Percentiles rank a stretch among this genome's conserved stretches.
phyloP scores from a whole-genome alignment of 306 rosid genomes.

The Glycyrrhiza uralensis region DNA sequence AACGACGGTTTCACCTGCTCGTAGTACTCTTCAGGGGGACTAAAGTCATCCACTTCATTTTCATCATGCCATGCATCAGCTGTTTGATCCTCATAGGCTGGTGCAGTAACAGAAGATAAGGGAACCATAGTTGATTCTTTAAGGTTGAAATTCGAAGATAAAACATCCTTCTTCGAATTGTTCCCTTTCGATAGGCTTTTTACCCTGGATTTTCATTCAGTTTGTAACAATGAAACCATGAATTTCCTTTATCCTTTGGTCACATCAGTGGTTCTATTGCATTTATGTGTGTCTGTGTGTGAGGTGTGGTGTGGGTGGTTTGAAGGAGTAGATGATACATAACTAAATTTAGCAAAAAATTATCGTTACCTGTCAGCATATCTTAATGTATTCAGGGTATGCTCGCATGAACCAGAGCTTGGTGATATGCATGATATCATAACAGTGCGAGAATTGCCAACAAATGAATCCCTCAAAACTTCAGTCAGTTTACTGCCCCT shows the following conservation, averaged over 20 bases:
- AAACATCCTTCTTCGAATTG: conserved; percentile 74
- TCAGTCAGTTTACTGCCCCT: conserved; percentile 98
- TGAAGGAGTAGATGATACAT: not conserved
- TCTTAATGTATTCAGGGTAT: conserved; percentile 93
- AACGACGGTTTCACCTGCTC: conserved; percentile 69
- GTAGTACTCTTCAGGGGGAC: conserved; percentile 63
- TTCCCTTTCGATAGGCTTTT: conserved; percentile 92
- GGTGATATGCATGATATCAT: conserved; percentile 99
- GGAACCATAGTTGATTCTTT: conserved; percentile 81
- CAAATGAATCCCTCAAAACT: conserved; percentile 97
- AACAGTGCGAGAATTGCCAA: conserved; percentile 95
- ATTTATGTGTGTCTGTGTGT: not conserved
- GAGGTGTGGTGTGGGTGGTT: conserved; percentile 1
- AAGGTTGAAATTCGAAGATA: conserved; percentile 66
- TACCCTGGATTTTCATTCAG: conserved; percentile 55
- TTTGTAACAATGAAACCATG: conserved; percentile 8
- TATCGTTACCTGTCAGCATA: conserved; percentile 87
- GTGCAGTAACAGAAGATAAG: conserved; percentile 59
- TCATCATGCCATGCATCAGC: conserved; percentile 60
- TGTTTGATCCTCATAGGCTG: conserved; percentile 54
- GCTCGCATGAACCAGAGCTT: conserved; percentile 96
- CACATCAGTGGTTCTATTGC: not conserved
- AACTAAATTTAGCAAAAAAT: conserved; percentile 12
- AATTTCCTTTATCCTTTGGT: conserved; percentile 6
- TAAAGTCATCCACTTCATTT: conserved; percentile 66